These are phyloP conservation scores for Dissophora ornata DNA, from an alignment of 192 early-diverging fungal genomes.

Conservation along the genomic window DNA sequence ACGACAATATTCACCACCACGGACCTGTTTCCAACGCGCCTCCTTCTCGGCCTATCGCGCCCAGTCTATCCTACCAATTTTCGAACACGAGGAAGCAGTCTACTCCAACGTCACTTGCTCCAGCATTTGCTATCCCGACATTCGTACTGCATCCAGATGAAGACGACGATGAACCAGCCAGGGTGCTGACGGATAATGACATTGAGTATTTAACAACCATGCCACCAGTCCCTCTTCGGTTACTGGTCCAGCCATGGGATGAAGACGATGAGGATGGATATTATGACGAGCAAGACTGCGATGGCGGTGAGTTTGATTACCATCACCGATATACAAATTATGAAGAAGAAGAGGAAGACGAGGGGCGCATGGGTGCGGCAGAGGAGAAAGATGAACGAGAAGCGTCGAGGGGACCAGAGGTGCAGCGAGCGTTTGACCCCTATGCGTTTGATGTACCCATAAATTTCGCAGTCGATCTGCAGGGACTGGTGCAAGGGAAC, in stretches of 20 bases:
- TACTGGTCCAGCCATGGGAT: constrained; percentile 26
- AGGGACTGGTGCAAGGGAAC: constrained; percentile 40
- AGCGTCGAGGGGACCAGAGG: background rate
- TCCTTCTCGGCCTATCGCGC: no score
- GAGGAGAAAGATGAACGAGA: background rate
- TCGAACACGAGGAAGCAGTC: background rate
- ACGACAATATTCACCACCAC: constrained; percentile 1
- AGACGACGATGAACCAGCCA: constrained; percentile 32
- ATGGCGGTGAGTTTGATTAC: constrained; percentile 33
- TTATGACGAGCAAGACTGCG: constrained; percentile 19
- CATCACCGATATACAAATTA: constrained; percentile 16
- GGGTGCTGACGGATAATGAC: constrained; percentile 26
- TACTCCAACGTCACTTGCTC: no score
- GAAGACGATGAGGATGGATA: constrained; percentile 29
- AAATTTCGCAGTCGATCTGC: constrained; percentile 45
- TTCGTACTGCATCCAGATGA: constrained; percentile 52
- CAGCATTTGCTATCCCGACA: constrained; percentile 12
- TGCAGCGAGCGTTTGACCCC: constrained; percentile 24
- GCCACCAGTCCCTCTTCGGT: constrained; percentile 28
- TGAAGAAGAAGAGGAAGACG: background rate
- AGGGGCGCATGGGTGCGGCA: no score
- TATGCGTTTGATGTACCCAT: constrained; percentile 50
- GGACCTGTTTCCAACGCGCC: background rate
- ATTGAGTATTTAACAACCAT: constrained; percentile 46
- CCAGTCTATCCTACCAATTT: no score